Conservation (phyloP, 1,139 yeast species). For the Oligophagozyma castellii region DNA sequence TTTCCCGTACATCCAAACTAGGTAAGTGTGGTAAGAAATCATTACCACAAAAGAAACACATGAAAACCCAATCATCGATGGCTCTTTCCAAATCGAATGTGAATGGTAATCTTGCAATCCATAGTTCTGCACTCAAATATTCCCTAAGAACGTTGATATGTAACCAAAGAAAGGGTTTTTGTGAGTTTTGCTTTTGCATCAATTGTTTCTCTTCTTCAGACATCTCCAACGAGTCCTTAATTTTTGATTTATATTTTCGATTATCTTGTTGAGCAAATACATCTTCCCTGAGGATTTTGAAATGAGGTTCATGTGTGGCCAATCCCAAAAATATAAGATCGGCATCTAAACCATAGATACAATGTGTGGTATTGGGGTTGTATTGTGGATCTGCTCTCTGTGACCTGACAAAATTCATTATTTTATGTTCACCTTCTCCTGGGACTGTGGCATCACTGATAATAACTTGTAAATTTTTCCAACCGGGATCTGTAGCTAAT, state of each 20-base stretch:
- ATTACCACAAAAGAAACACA: conserved; percentile 98
- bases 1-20: conserved; percentile 85
- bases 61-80: conserved; percentile 96
- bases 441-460: conserved; percentile 96
- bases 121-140: conserved; percentile 72
- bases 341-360: conserved; percentile 95
- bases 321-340: conserved; percentile 92
- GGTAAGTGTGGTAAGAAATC: conserved; percentile 98
- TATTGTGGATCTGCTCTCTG: conserved; percentile 78
- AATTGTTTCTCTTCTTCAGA: conserved; percentile 46
- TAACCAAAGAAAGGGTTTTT: conserved; percentile 88
- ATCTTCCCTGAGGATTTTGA: conserved; percentile 85
- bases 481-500: conserved; percentile 73
- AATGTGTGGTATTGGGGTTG: conserved; percentile 81
- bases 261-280: conserved; percentile 64
- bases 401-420: conserved; percentile 84
- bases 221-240: conserved; percentile 41
- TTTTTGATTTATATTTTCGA: conserved; percentile 33
- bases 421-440: conserved; percentile 98
- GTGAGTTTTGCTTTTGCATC: conserved; percentile 42
- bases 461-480: conserved; percentile 75
- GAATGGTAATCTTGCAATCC: conserved; percentile 54
- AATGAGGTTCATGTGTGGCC: conserved; percentile 95
- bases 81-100: conserved; percentile 87
- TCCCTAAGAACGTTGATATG: conserved; percentile 82